These are phyloP conservation scores for Cyberlindnera sargentensis DNA, from an alignment of 805 yeast genomes.

Conservation along the genomic window DNA sequence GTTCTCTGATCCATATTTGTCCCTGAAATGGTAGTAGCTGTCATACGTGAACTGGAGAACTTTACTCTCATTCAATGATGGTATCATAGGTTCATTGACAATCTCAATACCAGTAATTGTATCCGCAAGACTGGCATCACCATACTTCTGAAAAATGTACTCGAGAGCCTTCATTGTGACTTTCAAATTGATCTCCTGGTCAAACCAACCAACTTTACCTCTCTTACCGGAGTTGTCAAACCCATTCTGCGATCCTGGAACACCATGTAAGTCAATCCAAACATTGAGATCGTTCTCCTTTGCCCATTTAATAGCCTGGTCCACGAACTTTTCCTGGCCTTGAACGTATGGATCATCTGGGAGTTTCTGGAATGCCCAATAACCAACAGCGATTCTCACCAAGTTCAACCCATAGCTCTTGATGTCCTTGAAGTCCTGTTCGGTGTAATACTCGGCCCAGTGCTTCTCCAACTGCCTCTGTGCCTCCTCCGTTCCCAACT, in stretches of 20 bases:
- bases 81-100: constrained; percentile 65
- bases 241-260: constrained; percentile 82
- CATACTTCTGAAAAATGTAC: constrained; percentile 46
- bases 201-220: constrained; percentile 36
- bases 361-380: constrained; percentile 54
- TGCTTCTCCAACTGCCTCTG: constrained; percentile 37
- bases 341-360: constrained; percentile 55
- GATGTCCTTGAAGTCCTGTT: constrained; percentile 48
- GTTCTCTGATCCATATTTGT: constrained; percentile 20
- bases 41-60: constrained; percentile 28
- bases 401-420: constrained; percentile 50
- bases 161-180: constrained; percentile 45
- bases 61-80: constrained; percentile 34
- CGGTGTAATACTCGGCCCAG: constrained; percentile 54
- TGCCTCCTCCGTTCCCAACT: constrained; percentile 43
- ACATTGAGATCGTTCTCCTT: constrained; percentile 50
- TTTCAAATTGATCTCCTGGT: constrained; percentile 32
- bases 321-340: constrained; percentile 60
- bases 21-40: constrained; percentile 24
- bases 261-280: constrained; percentile 75
- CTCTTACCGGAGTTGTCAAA: constrained; percentile 76
- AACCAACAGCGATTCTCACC: constrained; percentile 75
- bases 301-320: constrained; percentile 65
- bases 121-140: constrained; percentile 39
- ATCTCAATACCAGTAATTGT: constrained; percentile 65